A percentile compares a stretch with the other conserved stretches of the same genome.
Conservation (phyloP, 2,329 filamentous ascomycete species). For the Pyricularia pennisetigena region DNA sequence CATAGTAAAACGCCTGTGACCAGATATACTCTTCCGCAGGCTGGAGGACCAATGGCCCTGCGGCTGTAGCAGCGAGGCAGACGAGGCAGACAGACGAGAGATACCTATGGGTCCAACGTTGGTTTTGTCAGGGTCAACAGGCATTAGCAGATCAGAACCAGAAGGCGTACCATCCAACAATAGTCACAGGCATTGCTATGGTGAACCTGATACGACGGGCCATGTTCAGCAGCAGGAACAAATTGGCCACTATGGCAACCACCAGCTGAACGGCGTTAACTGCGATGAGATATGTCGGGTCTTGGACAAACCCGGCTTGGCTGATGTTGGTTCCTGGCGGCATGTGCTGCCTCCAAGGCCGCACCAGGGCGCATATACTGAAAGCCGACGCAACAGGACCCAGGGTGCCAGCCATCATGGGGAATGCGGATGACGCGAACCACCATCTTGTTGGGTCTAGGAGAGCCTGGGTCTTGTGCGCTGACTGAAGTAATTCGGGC, state of each 20-base stretch:
- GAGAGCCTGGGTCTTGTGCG: neutral
- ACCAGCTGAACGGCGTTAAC: constrained; percentile 71
- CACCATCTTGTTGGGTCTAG: constrained; percentile 35
- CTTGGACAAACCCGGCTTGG: constrained; percentile 42
- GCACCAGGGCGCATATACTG: constrained; percentile 77
- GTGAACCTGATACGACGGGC: constrained; percentile 69
- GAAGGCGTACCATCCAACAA: constrained; percentile 56
- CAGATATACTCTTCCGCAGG: constrained; percentile 44
- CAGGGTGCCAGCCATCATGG: constrained; percentile 73
- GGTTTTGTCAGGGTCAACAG: neutral
- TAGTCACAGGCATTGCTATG: constrained; percentile 74
- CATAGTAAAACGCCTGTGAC: constrained; percentile 84
- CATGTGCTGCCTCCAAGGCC: constrained; percentile 60
- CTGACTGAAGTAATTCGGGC: neutral
- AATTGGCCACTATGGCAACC: constrained; percentile 68
- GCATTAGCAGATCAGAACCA: neutral
- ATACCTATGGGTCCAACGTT: constrained; percentile 26
- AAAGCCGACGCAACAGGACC: constrained; percentile 82
- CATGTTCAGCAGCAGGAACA: constrained; percentile 82
- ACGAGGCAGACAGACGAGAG: constrained; percentile 55
- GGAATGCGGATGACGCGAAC: constrained; percentile 57
- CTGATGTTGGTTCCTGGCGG: constrained; percentile 34
- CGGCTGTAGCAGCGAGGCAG: constrained; percentile 54
- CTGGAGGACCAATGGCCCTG: constrained; percentile 39
- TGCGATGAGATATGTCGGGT: constrained; percentile 65